Percentiles rank a stretch among this genome's conserved stretches.
phyloP scores from a whole-genome alignment of 768 basidiomycete genomes.

The Kwoniella sp. region DNA sequence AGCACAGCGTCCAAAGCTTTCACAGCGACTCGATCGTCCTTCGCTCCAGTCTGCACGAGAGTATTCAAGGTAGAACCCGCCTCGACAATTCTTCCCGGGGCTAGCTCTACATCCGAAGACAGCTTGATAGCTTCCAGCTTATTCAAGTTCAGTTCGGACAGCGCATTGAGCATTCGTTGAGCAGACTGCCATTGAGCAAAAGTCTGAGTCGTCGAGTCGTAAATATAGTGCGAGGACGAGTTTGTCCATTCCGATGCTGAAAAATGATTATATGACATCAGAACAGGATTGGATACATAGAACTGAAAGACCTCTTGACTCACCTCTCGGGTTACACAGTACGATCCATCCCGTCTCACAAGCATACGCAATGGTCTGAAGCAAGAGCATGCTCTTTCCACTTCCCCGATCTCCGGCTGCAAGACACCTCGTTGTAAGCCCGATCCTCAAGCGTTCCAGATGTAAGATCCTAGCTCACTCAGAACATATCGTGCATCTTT shows the following conservation, averaged over 20 bases:
- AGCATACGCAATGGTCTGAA: conserved; percentile 76
- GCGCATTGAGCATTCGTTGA: conserved; percentile 60
- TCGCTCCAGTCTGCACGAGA: conserved; percentile 65
- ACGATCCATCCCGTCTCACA: conserved; percentile 73
- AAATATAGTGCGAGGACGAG: conserved; percentile 71
- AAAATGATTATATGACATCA: not conserved
- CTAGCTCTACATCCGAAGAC: conserved; percentile 9
- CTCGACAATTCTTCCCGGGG: conserved; percentile 19
- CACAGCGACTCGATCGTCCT: conserved; percentile 63
- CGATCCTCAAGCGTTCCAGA: conserved; percentile 8
- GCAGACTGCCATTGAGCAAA: conserved; percentile 75
- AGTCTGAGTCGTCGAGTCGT: conserved; percentile 73
- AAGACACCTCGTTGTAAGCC: conserved; percentile 22
- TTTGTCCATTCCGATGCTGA: conserved; percentile 68
- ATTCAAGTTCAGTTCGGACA: conserved; percentile 65
- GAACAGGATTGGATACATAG: too few species aligned
- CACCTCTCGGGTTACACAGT: conserved; percentile 79
- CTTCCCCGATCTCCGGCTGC: conserved; percentile 72
- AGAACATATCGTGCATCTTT: conserved; percentile 64
- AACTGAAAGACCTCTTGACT: conserved; percentile 28
- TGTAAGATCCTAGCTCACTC: conserved; percentile 61
- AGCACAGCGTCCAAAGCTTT: conserved; percentile 66
- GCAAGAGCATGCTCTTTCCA: conserved; percentile 77
- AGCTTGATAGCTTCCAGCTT: conserved; percentile 53
- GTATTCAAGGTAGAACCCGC: conserved; percentile 58